Evolutionary conservation across 768 basidiomycete species (phyloP), one percentile per base, ranked within the genome.

Genomic region (Collybiopsis confluens): DNA sequence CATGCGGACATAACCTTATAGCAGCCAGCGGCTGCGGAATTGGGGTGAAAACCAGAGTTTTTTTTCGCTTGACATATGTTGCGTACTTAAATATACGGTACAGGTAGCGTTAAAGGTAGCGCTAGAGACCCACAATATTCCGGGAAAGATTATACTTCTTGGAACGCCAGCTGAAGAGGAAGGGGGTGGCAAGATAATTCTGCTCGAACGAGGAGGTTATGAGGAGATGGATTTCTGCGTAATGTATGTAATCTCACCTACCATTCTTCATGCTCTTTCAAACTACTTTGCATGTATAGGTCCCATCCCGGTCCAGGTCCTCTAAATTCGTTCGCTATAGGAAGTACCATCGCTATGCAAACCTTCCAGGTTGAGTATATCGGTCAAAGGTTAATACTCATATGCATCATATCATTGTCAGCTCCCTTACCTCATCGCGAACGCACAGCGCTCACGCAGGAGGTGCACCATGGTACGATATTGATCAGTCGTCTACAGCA

Each of bases 151-250:
- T 35, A 71, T 92, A 54, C 74, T 92, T 23, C 75, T 92, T 8
- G 90, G 90, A 43, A 92, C 90, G 13, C 90, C 90, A 88, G 91
- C 85, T 26, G 91, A 93, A 68, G 91, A 93, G 70, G 70, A 71
- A 10, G 86, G 87, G 9, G 87, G 82, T 10, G 92, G 92, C 13
- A 94, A 94, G 70, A 74, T 85, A 44, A 77, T 80, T 28, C 71
- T 94, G 20, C 72, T 92, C 10, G 79, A 92, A 56, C 76, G 78
- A 15, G 91, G 90, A 36, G 92, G 77, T 13, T 94, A 94, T 68
- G 66, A 79, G 16, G 86, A 80, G 18, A 92, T 94, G 88, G 83
- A 92, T 62, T 79, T 78, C 16, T 90, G 90, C 63, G 63, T 92
- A 59, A 91, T 91, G 90, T 86, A 61, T 35, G 47, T 15, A 30